Evolutionary conservation across 257 asterid species (phyloP), one percentile per base, ranked within the genome.

Genomic region (Thymus quinquecostatus): DNA sequence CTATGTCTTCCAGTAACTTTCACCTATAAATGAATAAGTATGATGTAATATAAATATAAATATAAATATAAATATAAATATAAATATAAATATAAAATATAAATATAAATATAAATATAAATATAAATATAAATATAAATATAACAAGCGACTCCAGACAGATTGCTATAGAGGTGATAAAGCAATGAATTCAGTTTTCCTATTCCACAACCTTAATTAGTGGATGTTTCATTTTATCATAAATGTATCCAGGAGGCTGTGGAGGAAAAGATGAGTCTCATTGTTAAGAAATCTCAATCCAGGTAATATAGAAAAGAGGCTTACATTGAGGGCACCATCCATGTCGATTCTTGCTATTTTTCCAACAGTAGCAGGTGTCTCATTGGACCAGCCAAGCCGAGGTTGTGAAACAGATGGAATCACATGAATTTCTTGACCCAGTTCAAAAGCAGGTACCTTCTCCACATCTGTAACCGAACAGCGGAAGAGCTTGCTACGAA

Each of bases 381-480:
- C 97, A 44, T 88, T 89, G 67, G 98, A 91, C 99, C 99, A 95
- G 75, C 99, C 99, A 77, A 95, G 97, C 44, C 91, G 90, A 69
- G 99, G 99, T 77, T 89, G 96, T 73, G 94, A 75, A 64, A 92
- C 87, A 63, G 95, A 88, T 63, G 93, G 82, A 76, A 89, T 70
- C 75, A 92, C 84, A 68, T 82, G 98, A 75, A 95, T 87, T 80
- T 85, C 96, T 78, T 92, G 96, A 66, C 94, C 98, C 74, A 88
- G 77, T 87, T 89, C 97, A 74, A 88, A 91, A 73, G 98, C 96
- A 54, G 88, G 83, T 30, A 89, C 88, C 84, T 87, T 95, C 88
- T 95, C 99, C 70, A 89, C 85, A 82, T 95, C 99, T 11, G 99
- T 91, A 70, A 87, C 92, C 1, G 99, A 95, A 80, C 99, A 95